Evolutionary conservation across 140 eudicot genomes (phyloP).

Genomic region (Ambrosia hybrid): DNA sequence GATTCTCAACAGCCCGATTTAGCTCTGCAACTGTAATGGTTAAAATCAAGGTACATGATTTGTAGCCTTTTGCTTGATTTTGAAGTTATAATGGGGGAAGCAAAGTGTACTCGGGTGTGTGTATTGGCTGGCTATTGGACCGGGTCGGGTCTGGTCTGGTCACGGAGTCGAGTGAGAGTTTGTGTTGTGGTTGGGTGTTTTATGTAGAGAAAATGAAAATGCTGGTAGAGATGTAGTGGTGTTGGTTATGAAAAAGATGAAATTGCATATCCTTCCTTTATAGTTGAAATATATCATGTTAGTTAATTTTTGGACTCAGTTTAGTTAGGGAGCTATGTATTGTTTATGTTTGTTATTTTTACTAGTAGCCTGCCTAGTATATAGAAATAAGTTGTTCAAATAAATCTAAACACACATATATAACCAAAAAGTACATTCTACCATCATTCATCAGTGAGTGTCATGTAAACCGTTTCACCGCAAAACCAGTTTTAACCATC

Average conservation of each 20-base stretch:
- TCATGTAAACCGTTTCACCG: too few relatives aligned
- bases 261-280: not conserved
- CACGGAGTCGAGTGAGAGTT: not conserved
- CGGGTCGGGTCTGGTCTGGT: not conserved
- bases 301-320: not conserved
- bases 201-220: conserved; percentile 14
- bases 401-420: too few relatives aligned
- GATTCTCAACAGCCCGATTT: conserved; percentile 98
- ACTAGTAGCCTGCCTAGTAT: too few relatives aligned
- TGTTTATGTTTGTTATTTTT: not conserved
- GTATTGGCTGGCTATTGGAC: not conserved
- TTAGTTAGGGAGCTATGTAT: not conserved
- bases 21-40: conserved; percentile 76
- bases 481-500: too few relatives aligned
- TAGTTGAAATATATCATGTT: not conserved
- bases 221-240: conserved; percentile 3
- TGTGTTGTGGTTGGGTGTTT: conserved; percentile 2
- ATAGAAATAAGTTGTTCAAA: too few relatives aligned
- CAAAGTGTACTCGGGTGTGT: not conserved
- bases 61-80: conserved; percentile 2
- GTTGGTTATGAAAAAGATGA: conserved; percentile 11
- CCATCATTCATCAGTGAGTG: too few relatives aligned
- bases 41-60: not conserved
- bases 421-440: too few relatives aligned
- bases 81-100: not conserved